phyloP scores from a whole-genome alignment of 139 green algal species.

The Dunaliella primolecta region DNA sequence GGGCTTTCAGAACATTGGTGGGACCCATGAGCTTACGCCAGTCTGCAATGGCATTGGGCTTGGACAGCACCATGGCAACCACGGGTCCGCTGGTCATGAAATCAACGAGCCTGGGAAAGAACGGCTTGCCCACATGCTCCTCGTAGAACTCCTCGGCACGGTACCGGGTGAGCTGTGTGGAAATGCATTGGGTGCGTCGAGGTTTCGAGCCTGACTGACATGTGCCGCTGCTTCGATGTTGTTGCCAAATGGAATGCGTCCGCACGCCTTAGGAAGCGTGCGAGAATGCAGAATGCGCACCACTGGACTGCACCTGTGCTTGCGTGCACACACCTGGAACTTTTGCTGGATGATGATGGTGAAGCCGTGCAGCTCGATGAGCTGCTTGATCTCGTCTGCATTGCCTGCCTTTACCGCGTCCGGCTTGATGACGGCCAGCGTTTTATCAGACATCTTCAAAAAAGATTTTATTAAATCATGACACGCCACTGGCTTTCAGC shows the following conservation, averaged over 20 bases:
- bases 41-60: constrained; percentile 55
- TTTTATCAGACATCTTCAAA: constrained; percentile 41
- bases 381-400: constrained; percentile 68
- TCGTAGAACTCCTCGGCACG: constrained; percentile 79
- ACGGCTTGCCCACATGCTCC: constrained; percentile 75
- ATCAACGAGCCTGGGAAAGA: constrained; percentile 64
- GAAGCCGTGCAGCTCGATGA: constrained; percentile 69
- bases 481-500: background rate
- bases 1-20: constrained; percentile 64
- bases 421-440: constrained; percentile 73
- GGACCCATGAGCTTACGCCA: constrained; percentile 79
- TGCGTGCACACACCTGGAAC: constrained; percentile 46
- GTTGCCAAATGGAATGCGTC: no score
- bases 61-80: constrained; percentile 65
- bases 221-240: no score
- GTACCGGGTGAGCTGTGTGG: constrained; percentile 49
- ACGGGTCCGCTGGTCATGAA: constrained; percentile 82
- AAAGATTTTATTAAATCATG: no score
- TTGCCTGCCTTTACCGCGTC: constrained; percentile 59
- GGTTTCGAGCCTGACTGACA: no score
- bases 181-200: background rate
- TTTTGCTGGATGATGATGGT: constrained; percentile 59
- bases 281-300: no score
- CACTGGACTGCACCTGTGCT: no score
- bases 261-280: no score